A percentile compares a stretch with the other conserved stretches of the same genome.
phyloP scores from a whole-genome alignment of 192 early-diverging fungal species.

The Diversispora eburnea region DNA sequence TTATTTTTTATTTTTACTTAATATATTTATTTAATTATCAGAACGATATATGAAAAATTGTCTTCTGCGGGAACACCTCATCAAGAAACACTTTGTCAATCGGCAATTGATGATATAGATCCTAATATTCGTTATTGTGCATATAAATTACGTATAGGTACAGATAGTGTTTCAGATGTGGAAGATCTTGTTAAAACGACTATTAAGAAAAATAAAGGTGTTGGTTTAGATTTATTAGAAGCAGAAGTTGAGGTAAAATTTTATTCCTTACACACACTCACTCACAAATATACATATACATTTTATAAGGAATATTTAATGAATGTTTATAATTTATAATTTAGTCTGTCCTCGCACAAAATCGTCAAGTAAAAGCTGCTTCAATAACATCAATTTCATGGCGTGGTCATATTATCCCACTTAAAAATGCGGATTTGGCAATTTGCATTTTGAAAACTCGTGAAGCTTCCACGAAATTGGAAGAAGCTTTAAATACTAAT shows the following conservation, averaged over 20 bases:
- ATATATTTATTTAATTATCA: conserved; percentile 21
- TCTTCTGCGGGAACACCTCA: conserved; percentile 51
- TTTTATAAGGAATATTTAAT: background rate
- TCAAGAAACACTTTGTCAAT: conserved; percentile 60
- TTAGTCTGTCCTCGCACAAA: conserved; percentile 40
- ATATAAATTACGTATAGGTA: conserved; percentile 56
- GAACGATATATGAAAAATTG: conserved; percentile 67
- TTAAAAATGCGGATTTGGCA: conserved; percentile 44
- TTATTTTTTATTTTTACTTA: background rate
- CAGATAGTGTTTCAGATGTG: conserved; percentile 39
- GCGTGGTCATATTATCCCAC: conserved; percentile 42
- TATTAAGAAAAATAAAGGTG: conserved; percentile 39
- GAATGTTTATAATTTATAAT: background rate
- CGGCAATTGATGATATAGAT: conserved; percentile 70
- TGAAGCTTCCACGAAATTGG: conserved; percentile 36
- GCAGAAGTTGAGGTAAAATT: conserved; percentile 43
- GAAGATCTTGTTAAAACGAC: conserved; percentile 47
- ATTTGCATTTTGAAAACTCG: conserved; percentile 46
- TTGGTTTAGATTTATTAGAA: conserved; percentile 49
- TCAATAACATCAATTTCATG: conserved; percentile 45
- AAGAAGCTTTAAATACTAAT: conserved; percentile 19
- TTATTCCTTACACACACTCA: no score
- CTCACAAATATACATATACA: background rate
- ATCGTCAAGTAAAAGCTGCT: conserved; percentile 38
- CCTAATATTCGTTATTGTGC: conserved; percentile 79